phyloP scores from a whole-genome alignment of 2,329 filamentous ascomycete genomes.

The Aureobasidium sp. region DNA sequence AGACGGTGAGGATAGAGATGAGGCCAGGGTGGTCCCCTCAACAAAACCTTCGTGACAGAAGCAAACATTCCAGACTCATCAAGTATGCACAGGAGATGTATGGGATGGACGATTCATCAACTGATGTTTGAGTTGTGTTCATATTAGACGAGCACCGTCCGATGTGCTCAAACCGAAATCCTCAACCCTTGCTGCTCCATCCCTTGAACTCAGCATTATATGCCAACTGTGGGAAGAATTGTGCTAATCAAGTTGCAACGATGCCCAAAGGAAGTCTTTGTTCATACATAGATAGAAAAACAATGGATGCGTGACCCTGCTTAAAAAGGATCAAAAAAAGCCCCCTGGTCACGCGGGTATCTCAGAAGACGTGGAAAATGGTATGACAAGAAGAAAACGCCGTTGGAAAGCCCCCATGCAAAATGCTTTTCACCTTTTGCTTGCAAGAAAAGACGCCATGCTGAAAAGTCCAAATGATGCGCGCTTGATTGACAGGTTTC shows the following conservation, averaged over 20 bases:
- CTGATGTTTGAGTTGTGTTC: neutral
- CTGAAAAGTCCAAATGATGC: neutral
- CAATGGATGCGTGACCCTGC: constrained; percentile 5
- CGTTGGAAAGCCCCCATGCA: neutral
- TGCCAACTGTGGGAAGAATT: too few relatives aligned
- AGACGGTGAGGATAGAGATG: too few relatives aligned
- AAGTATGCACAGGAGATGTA: too few relatives aligned
- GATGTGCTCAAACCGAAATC: too few relatives aligned
- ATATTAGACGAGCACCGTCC: neutral
- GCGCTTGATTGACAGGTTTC: neutral
- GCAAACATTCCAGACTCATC: too few relatives aligned
- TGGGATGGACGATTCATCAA: too few relatives aligned
- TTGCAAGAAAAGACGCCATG: constrained; percentile 6
- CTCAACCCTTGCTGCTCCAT: too few relatives aligned
- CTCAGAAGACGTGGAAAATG: constrained; percentile 2
- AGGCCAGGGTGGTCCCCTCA: too few relatives aligned
- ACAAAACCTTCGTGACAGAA: too few relatives aligned
- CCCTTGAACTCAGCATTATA: too few relatives aligned
- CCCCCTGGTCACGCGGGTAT: constrained; percentile 10
- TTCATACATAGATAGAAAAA: neutral
- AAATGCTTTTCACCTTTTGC: neutral
- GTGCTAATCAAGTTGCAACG: too few relatives aligned
- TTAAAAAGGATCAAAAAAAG: neutral
- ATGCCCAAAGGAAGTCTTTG: neutral
- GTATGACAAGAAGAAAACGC: neutral